phyloP scores from a whole-genome alignment of 2,329 filamentous ascomycete species.

The Trichoderma gracile region DNA sequence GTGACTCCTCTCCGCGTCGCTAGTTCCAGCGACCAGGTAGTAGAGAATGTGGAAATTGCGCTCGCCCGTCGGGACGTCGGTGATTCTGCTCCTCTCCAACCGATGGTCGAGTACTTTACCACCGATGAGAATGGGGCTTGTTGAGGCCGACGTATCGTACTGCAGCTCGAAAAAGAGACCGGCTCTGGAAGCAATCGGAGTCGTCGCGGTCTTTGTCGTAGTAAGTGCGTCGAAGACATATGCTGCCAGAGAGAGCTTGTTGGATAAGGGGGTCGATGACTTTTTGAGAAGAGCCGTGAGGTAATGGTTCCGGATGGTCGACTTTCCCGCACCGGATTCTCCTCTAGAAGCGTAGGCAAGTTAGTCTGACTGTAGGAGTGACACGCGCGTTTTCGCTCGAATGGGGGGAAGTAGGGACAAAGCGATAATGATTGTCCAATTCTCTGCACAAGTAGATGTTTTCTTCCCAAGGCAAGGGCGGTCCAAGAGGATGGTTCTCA shows the following conservation, averaged over 20 bases:
- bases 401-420: background rate
- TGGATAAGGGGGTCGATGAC: slow-evolving; percentile 88
- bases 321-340: slow-evolving; percentile 95
- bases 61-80: slow-evolving; percentile 90
- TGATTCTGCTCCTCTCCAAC: slow-evolving; percentile 86
- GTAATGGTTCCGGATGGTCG: slow-evolving; percentile 86
- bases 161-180: slow-evolving; percentile 95
- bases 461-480: background rate
- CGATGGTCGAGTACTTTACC: slow-evolving; percentile 93
- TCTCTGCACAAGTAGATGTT: background rate
- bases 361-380: background rate
- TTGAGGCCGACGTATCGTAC: slow-evolving; percentile 85
- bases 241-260: slow-evolving; percentile 87
- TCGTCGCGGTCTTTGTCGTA: slow-evolving; percentile 95
- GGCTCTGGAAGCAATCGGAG: slow-evolving; percentile 91
- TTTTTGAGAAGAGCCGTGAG: slow-evolving; percentile 83
- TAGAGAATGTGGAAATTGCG: slow-evolving; percentile 96
- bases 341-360: slow-evolving; percentile 59
- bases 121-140: slow-evolving; percentile 85
- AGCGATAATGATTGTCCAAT: background rate
- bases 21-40: slow-evolving; percentile 91
- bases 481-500: background rate
- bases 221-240: slow-evolving; percentile 97
- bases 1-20: slow-evolving; percentile 84
- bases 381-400: background rate